These are phyloP conservation scores for Botrytis pseudocinerea DNA, from an alignment of 2,329 filamentous ascomycete species.

Conservation along the genomic window DNA sequence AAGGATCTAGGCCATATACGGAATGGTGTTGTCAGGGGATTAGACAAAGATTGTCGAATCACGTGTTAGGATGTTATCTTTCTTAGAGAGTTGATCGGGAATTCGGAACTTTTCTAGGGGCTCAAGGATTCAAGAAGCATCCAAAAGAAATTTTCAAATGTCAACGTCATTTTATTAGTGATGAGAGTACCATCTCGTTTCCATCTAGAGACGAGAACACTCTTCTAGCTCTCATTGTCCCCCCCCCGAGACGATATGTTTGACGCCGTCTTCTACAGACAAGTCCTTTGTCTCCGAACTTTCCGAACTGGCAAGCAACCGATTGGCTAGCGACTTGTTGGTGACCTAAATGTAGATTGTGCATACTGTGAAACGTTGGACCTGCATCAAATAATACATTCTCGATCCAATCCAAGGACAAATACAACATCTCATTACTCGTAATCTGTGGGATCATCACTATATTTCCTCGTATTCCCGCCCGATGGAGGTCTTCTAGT, in stretches of 20 bases:
- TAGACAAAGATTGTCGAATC: conserved; percentile 3
- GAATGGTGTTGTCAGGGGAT: background rate
- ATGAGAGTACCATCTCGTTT: background rate
- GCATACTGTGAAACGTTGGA: conserved; percentile 9
- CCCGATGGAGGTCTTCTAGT: background rate
- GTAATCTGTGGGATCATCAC: background rate
- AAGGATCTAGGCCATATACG: background rate
- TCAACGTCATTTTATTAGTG: background rate
- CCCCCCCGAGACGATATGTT: background rate
- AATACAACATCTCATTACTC: background rate
- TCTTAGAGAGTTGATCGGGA: background rate
- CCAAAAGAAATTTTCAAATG: background rate
- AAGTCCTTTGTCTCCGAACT: background rate
- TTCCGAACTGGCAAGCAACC: background rate
- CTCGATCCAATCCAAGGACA: conserved; percentile 1
- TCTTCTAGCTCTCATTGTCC: background rate
- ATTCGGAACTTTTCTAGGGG: background rate
- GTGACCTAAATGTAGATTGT: background rate
- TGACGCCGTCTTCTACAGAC: background rate
- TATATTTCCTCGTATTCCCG: background rate
- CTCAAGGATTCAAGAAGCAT: background rate
- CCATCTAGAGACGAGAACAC: background rate
- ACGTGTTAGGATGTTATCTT: conserved; percentile 9
- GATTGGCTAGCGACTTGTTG: background rate
- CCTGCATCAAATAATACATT: background rate